A percentile compares a stretch with the other conserved stretches of the same genome.
Evolutionary conservation across 495 filamentous ascomycete species (phyloP).

Genomic region (Ramalina intermedia): DNA sequence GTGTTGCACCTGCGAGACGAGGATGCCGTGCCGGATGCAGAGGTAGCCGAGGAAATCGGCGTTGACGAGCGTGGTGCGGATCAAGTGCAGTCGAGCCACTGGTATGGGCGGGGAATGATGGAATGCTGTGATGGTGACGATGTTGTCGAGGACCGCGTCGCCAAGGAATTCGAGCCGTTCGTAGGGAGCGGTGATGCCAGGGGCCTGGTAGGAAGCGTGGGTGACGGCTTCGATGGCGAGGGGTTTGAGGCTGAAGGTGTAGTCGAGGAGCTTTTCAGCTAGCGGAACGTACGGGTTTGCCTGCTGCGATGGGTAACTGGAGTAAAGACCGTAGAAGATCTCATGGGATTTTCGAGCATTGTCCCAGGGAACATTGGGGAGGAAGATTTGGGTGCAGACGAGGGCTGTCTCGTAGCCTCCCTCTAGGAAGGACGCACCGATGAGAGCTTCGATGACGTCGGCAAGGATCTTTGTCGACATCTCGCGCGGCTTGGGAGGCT

Average conservation of each 20-base stretch:
- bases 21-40: slow-evolving; percentile 35
- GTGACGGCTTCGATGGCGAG: slow-evolving; percentile 78
- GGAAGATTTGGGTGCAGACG: slow-evolving; percentile 47
- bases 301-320: slow-evolving; percentile 1
- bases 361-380: slow-evolving; percentile 47
- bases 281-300: slow-evolving; percentile 15
- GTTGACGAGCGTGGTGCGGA: slow-evolving; percentile 69
- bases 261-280: slow-evolving; percentile 48
- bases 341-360: slow-evolving; percentile 21
- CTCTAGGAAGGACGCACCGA: slow-evolving; percentile 63
- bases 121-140: slow-evolving; percentile 47
- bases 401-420: slow-evolving; percentile 53
- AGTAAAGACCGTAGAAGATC: slow-evolving; percentile 19
- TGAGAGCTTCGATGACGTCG: slow-evolving; percentile 77
- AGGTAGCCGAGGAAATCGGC: slow-evolving; percentile 79
- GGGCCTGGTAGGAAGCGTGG: slow-evolving; percentile 50
- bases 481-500: slow-evolving; percentile 17
- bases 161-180: slow-evolving; percentile 87
- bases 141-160: slow-evolving; percentile 70
- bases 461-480: slow-evolving; percentile 72
- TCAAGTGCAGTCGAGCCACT: slow-evolving; percentile 52
- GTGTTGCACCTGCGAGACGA: slow-evolving; percentile 11
- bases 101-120: slow-evolving; percentile 30
- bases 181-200: slow-evolving; percentile 42
- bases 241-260: slow-evolving; percentile 53